Conservation (phyloP, 1,284 basidiomycete species). For the Cryptococcus hybrid region DNA sequence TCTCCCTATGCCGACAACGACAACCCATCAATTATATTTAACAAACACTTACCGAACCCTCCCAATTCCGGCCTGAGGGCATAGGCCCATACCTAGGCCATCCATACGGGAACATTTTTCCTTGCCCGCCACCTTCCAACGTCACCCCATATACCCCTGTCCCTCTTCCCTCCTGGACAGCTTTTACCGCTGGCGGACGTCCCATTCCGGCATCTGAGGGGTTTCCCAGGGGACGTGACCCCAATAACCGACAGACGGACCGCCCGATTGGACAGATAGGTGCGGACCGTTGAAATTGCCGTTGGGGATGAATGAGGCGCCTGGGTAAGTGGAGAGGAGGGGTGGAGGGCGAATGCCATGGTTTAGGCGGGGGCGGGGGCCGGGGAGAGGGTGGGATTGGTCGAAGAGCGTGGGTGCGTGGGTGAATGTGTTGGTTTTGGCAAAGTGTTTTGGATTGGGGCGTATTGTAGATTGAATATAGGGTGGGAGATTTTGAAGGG, state of each 20-base stretch:
- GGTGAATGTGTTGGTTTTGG: neutral
- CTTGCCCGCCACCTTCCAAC: constrained; percentile 14
- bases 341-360: constrained; percentile 25
- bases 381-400: neutral
- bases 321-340: constrained; percentile 20
- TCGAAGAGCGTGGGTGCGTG: neutral
- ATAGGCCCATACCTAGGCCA: constrained; percentile 45
- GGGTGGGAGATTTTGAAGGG: too few relatives aligned
- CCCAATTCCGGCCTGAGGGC: constrained; percentile 39
- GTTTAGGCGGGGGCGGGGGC: neutral
- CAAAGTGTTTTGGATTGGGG: neutral
- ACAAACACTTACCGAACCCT: constrained; percentile 30
- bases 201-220: constrained; percentile 22
- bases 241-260: constrained; percentile 34
- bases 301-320: constrained; percentile 28
- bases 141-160: constrained; percentile 32
- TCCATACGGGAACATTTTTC: constrained; percentile 33
- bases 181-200: constrained; percentile 23
- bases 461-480: too few relatives aligned
- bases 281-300: constrained; percentile 38
- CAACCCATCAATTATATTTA: too few relatives aligned
- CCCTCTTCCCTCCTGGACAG: constrained; percentile 32
- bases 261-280: constrained; percentile 27
- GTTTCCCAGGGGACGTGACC: constrained; percentile 28
- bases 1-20: too few relatives aligned